phyloP scores from a whole-genome alignment of 1,284 basidiomycete genomes.

The Agroathelia rolfsii region DNA sequence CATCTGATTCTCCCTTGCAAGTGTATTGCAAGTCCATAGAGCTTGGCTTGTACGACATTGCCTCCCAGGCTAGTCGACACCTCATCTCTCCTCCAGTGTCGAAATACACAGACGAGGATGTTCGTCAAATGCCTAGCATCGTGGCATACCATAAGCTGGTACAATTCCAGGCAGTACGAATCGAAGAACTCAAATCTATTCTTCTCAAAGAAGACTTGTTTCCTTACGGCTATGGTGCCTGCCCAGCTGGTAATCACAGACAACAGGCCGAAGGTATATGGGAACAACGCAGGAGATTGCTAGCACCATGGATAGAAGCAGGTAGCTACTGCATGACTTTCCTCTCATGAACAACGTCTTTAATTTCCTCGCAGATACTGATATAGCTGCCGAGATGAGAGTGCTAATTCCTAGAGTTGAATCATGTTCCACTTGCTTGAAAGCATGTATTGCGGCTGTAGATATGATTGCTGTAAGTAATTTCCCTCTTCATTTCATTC shows the following conservation, averaged over 20 bases:
- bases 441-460: conserved; percentile 47
- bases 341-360: conserved; percentile 10
- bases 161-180: conserved; percentile 43
- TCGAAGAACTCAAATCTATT: conserved; percentile 36
- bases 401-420: conserved; percentile 30
- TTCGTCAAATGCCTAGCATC: conserved; percentile 41
- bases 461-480: conserved; percentile 51
- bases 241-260: conserved; percentile 35
- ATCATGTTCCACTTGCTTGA: conserved; percentile 40
- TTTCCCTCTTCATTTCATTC: background rate
- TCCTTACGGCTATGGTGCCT: conserved; percentile 58
- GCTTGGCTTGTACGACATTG: conserved; percentile 32
- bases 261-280: conserved; percentile 35
- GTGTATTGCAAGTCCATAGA: conserved; percentile 46
- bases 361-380: conserved; percentile 34
- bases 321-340: conserved; percentile 24
- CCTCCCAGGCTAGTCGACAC: conserved; percentile 44
- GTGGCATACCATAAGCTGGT: conserved; percentile 50
- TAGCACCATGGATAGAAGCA: conserved; percentile 38
- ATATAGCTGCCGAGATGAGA: conserved; percentile 53
- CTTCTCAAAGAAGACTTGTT: conserved; percentile 50
- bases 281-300: conserved; percentile 31
- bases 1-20: conserved; percentile 35
- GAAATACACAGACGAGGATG: conserved; percentile 38
- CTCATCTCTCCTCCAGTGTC: conserved; percentile 47